Conservation (phyloP, 495 filamentous ascomycete genomes). For the Penicillium cosmopolitanum region DNA sequence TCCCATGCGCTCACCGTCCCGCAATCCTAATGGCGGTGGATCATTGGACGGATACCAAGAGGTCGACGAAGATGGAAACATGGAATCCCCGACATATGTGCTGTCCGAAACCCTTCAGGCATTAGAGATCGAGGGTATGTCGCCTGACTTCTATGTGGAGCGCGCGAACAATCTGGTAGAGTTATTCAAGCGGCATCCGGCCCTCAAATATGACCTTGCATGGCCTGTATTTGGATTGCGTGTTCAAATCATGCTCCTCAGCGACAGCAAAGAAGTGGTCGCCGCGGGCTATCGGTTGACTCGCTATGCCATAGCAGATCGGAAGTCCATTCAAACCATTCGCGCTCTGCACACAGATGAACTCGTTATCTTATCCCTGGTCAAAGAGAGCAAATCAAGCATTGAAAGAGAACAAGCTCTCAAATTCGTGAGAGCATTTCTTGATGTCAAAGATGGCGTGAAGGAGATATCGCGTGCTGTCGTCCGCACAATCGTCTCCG, state of each 20-base stretch:
- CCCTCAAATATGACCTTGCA: constrained; percentile 91
- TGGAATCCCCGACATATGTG: constrained; percentile 88
- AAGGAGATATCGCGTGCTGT: constrained; percentile 84
- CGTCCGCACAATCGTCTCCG: constrained; percentile 82
- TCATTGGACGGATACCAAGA: constrained; percentile 47
- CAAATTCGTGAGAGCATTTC: constrained; percentile 93
- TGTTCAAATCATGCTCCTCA: constrained; percentile 92
- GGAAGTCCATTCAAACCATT: constrained; percentile 85
- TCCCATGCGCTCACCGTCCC: constrained; percentile 67
- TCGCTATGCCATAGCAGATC: constrained; percentile 91
- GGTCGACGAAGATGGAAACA: constrained; percentile 60
- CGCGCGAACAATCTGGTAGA: constrained; percentile 89
- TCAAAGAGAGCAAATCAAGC: constrained; percentile 93
- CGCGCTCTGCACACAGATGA: constrained; percentile 87
- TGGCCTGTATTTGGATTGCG: constrained; percentile 93
- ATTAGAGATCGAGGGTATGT: constrained; percentile 82
- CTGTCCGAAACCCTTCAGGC: constrained; percentile 87
- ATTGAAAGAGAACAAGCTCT: constrained; percentile 96
- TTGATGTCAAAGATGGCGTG: constrained; percentile 93
- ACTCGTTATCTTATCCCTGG: constrained; percentile 85
- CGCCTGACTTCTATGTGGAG: constrained; percentile 91
- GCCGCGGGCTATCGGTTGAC: constrained; percentile 93
- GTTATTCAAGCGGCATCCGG: constrained; percentile 89
- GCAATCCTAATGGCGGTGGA: constrained; percentile 43
- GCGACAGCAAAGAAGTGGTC: constrained; percentile 92